Percentiles rank a stretch among this genome's conserved stretches.
These are phyloP conservation scores for Daldinia vernicosa DNA, from an alignment of 495 filamentous ascomycete genomes.

Conservation along the genomic window DNA sequence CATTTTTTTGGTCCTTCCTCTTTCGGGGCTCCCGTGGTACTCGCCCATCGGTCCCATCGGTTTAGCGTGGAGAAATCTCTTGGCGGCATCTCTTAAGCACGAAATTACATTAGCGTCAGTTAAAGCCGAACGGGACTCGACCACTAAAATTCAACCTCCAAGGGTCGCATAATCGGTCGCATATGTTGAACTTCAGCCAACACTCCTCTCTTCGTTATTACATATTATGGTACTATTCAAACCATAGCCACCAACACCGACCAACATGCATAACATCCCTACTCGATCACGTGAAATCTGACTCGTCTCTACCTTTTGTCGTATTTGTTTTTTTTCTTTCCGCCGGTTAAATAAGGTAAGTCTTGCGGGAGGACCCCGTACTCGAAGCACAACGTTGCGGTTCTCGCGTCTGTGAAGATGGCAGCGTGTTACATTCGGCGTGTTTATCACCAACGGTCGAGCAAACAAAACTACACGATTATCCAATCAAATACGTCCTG, in stretches of 20 bases:
- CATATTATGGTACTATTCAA: neutral
- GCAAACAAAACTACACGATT: conserved; percentile 4
- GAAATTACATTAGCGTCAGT: neutral
- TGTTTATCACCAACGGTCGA: conserved; percentile 15
- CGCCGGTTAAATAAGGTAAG: neutral
- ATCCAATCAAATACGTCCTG: conserved; percentile 3
- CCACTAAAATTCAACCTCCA: neutral
- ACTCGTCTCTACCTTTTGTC: neutral
- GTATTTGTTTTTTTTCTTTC: neutral
- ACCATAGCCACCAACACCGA: neutral
- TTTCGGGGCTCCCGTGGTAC: neutral
- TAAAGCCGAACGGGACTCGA: neutral
- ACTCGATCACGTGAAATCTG: conserved; percentile 10
- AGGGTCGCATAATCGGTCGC: conserved; percentile 33
- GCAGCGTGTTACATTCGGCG: conserved; percentile 10
- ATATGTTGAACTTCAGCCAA: conserved; percentile 20
- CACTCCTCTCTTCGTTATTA: neutral
- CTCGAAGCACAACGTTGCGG: neutral
- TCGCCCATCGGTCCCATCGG: neutral
- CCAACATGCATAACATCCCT: conserved; percentile 11
- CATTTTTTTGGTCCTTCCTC: neutral
- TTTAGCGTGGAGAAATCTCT: neutral
- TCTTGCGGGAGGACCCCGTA: neutral
- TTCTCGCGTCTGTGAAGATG: conserved; percentile 4
- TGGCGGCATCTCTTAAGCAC: conserved; percentile 5